Base-by-base conservation (phyloP, 2,329 filamentous ascomycete genomes). In the Trichoderma endophyticum region DNA sequence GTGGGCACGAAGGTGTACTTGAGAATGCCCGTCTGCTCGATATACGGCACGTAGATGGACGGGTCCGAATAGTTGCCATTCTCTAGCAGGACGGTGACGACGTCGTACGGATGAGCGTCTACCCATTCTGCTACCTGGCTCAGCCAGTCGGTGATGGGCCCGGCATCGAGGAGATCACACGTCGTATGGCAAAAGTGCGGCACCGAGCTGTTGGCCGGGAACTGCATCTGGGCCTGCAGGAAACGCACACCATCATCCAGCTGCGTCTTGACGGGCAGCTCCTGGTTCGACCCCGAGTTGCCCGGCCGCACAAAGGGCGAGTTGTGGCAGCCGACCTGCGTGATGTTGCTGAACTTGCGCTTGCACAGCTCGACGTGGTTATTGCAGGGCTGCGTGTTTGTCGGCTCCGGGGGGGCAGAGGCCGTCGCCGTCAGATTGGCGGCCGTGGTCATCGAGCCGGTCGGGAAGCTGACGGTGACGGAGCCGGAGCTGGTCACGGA, bases 141-240 rank as follows among this genome's bases (percentile, higher is more conserved):
- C 39, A 98, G 89, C 83, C 93, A 96, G 57, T 88, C 84, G 69
- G 91, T 89, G 65, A 96, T 91, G 8, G 92, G 90, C 0, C 95
- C 95, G 2, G 88, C 93, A 76, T 97, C 91, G 36, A 97, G 87
- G 3, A 97, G 84, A 75, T 94, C 88, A 82, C 95, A 98, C 60
- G 88, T 90, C 1, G 92, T 93, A 80, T 98, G 95, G 81, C 95
- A 98, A 77, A 96, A 93, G 81, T 93, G 92, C 60, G 88, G 88
- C 30, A 79, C 82, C 1, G 83, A 84, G 48, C 80, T 82, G 75
- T 87, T 85, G 26, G 75, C 76, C 1, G 86, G 85, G 80, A 84
- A 90, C 73, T 90, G 89, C 68, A 91, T 90, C 79, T 91, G 89
- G 3, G 82, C 89, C 78, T 91, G 89, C 36, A 91, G 79, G 75